phyloP scores from a whole-genome alignment of 169 alveolate species.

The Plasmodium blacklocki region DNA sequence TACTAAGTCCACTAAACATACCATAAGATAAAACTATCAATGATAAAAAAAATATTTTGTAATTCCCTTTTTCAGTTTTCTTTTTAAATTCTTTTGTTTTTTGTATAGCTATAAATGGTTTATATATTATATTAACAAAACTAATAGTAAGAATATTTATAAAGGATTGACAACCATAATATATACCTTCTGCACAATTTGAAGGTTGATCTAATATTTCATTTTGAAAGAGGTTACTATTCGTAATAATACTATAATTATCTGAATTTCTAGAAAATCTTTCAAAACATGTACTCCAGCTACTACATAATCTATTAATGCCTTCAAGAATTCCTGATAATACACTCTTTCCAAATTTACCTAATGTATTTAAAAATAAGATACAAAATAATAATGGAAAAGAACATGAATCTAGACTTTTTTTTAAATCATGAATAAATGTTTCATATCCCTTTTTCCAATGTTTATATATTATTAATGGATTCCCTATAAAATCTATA shows the following conservation, averaged over 20 bases:
- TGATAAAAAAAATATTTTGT: slow-evolving; percentile 38
- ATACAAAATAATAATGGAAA: slow-evolving; percentile 74
- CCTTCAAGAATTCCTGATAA: slow-evolving; percentile 73
- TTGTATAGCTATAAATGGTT: slow-evolving; percentile 78
- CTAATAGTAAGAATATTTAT: slow-evolving; percentile 81
- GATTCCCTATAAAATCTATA: slow-evolving; percentile 87
- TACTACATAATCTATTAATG: slow-evolving; percentile 67
- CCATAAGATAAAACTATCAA: slow-evolving; percentile 49
- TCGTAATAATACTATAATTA: slow-evolving; percentile 66
- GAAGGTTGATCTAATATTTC: slow-evolving; percentile 83
- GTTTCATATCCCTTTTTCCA: slow-evolving; percentile 81
- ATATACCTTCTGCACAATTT: slow-evolving; percentile 83
- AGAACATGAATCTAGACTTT: slow-evolving; percentile 70
- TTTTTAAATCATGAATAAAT: slow-evolving; percentile 61
- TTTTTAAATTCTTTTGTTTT: slow-evolving; percentile 71
- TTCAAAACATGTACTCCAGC: slow-evolving; percentile 77
- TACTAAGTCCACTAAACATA: slow-evolving; percentile 76
- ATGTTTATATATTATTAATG: slow-evolving; percentile 83
- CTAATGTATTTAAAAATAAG: slow-evolving; percentile 45
- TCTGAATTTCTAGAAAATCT: slow-evolving; percentile 77
- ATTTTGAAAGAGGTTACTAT: slow-evolving; percentile 78
- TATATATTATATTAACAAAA: slow-evolving; percentile 64
- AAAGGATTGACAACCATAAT: slow-evolving; percentile 81
- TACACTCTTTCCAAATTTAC: slow-evolving; percentile 59
- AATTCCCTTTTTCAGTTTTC: slow-evolving; percentile 72